Base-by-base conservation (phyloP, 2,329 filamentous ascomycete species). In the Aaosphaeria arxii region DNA sequence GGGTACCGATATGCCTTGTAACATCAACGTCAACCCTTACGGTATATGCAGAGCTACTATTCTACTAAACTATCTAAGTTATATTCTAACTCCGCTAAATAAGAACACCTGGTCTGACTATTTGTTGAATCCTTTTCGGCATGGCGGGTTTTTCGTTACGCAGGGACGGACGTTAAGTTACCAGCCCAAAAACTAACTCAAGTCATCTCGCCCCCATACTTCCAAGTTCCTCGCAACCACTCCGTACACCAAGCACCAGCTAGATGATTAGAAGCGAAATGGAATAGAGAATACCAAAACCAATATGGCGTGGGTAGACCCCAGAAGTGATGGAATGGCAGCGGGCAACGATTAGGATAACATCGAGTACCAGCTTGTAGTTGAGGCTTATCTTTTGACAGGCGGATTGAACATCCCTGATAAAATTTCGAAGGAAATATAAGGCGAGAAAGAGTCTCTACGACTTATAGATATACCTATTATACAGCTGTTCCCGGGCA, bases 151-250 rank as follows among this genome's bases (percentile, higher is more conserved):
- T n/a, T n/a, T n/a, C n/a, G n/a, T n/a, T n/a, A n/a, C n/a, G n/a
- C n/a, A n/a, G n/a, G n/a, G n/a, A n/a, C n/a, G n/a, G n/a, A n/a
- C n/a, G n/a, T n/a, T n/a, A n/a, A 47, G 28, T 56, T 35, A 61
- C 57, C 57, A 59, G 30, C 24, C 0, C 40, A 4, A 17, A 7
- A 7, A 2, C 56, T 9, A 57, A 50, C 44, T 5, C 32, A 35
- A 35, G 32, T 35, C 32, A 35, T 35, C 32, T 35, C 32, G 32
- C 32, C 32, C 32, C 32, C n/a, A 35, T n/a, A 35, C 32, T 35
- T 35, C 32, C 32, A 35, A 35, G 32, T 35, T 35, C 32, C 32
- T 35, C 32, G 32, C 32, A 35, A 35, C 32, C 32, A 35, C 32
- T 35, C 32, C 32, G 32, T 35, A 35, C 32, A 35, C 32, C 32